Evolutionary conservation across 768 basidiomycete genomes (phyloP).

Genomic region (Termitomyces sp.): DNA sequence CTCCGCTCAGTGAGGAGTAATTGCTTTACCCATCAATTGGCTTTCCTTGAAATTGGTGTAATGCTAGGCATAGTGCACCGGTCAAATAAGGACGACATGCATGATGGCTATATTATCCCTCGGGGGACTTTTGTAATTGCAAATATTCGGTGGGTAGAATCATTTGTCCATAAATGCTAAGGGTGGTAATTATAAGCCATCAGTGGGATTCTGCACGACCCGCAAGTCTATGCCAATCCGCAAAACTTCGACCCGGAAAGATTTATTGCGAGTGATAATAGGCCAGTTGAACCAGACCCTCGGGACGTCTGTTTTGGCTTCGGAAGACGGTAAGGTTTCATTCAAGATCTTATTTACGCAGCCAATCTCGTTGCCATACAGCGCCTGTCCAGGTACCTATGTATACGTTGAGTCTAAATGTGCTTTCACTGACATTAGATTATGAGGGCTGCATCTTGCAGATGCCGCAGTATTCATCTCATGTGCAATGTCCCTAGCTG

Average conservation of each 20-base stretch:
- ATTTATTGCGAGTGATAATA: too few species aligned
- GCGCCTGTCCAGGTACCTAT: not conserved
- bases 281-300: not conserved
- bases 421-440: not conserved
- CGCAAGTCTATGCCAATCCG: not conserved
- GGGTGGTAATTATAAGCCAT: slow-evolving; percentile 17
- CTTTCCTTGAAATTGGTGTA: too few species aligned
- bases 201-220: not conserved
- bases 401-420: not conserved
- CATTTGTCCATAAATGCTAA: too few species aligned
- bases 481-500: too few species aligned
- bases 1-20: slow-evolving; percentile 35
- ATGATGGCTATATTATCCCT: too few species aligned
- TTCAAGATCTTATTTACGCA: not conserved
- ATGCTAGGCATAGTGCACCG: slow-evolving; percentile 50
- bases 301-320: not conserved
- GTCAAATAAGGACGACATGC: slow-evolving; percentile 54
- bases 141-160: too few species aligned
- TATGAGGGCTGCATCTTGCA: not conserved
- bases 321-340: not conserved
- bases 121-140: too few species aligned
- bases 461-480: not conserved
- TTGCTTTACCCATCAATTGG: too few species aligned
- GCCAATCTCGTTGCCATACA: not conserved
- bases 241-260: too few species aligned